A percentile compares a stretch with the other conserved stretches of the same genome.
Evolutionary conservation across 208 protist genomes (phyloP).

Genomic region (Leptomonas pyrrhocoris): DNA sequence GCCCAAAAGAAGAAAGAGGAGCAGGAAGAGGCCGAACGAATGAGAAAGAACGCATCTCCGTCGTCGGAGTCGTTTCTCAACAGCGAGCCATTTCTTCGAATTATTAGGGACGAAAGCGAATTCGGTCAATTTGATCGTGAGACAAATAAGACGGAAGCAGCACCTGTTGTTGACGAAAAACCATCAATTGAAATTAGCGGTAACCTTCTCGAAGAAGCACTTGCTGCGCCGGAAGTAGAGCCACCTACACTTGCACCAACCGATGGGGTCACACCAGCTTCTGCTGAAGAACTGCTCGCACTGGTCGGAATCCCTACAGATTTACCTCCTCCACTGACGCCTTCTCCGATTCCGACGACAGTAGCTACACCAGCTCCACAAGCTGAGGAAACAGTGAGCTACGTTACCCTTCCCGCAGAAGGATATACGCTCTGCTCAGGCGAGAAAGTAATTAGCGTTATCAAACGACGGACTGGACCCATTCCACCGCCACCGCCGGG

Average conservation of each 20-base stretch:
- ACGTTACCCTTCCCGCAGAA: constrained; percentile 65
- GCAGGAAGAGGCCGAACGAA: constrained; percentile 22
- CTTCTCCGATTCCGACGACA: constrained; percentile 8
- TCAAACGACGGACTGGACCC: constrained; percentile 69
- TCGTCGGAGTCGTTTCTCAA: constrained; percentile 5
- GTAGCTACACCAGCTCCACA: constrained; percentile 13
- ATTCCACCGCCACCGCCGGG: constrained; percentile 67
- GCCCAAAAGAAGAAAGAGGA: constrained; percentile 34
- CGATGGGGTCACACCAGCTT: constrained; percentile 27
- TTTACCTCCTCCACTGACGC: neutral
- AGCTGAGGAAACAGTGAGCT: constrained; percentile 32
- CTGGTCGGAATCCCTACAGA: constrained; percentile 57
- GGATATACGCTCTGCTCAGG: constrained; percentile 76
- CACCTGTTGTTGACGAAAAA: constrained; percentile 5
- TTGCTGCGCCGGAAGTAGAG: neutral
- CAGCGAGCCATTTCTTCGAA: constrained; percentile 59
- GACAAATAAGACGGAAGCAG: constrained; percentile 6
- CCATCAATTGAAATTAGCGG: neutral
- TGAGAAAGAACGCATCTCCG: constrained; percentile 15
- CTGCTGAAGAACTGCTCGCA: constrained; percentile 60
- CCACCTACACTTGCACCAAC: neutral
- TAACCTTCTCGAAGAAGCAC: neutral
- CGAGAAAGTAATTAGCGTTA: constrained; percentile 52
- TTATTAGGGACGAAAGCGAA: constrained; percentile 60
- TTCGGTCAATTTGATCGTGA: constrained; percentile 38